phyloP scores from a whole-genome alignment of 345 rosid genomes.

The Raphanus sativus region DNA sequence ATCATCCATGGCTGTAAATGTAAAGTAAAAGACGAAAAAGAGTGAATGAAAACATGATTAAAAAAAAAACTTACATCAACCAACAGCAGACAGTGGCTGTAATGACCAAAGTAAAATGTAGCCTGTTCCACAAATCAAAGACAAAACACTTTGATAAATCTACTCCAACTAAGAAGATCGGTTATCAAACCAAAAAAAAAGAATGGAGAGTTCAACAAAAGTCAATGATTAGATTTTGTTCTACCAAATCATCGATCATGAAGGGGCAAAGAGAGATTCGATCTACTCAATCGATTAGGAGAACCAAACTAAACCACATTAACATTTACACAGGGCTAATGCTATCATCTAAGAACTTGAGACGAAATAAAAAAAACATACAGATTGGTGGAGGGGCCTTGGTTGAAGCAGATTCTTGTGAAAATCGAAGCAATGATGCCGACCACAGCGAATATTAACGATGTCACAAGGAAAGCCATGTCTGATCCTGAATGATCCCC shows the following conservation, averaged over 20 bases:
- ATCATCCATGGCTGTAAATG: background rate
- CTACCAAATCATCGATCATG: background rate
- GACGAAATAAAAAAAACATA: conserved; percentile 38
- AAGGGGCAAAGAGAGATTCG: background rate
- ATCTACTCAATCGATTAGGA: background rate
- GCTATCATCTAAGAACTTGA: background rate
- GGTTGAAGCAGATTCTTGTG: conserved; percentile 89
- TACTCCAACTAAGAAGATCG: background rate
- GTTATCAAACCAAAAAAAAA: background rate
- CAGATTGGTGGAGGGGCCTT: conserved; percentile 90
- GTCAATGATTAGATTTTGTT: conserved; percentile 2
- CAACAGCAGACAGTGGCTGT: conserved; percentile 92
- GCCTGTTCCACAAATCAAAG: conserved; percentile 45
- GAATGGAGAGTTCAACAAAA: background rate
- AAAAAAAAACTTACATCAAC: conserved; percentile 76
- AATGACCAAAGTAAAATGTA: conserved; percentile 81
- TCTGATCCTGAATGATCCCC: conserved; percentile 31
- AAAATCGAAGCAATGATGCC: conserved; percentile 78
- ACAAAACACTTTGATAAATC: background rate
- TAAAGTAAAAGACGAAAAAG: background rate
- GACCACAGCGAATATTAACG: conserved; percentile 70
- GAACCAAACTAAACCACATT: background rate
- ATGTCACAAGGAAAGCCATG: conserved; percentile 89
- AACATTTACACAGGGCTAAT: background rate
- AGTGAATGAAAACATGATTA: background rate